Base-by-base conservation (phyloP, 139 green algal species). In the Yamagishiella unicocca region DNA sequence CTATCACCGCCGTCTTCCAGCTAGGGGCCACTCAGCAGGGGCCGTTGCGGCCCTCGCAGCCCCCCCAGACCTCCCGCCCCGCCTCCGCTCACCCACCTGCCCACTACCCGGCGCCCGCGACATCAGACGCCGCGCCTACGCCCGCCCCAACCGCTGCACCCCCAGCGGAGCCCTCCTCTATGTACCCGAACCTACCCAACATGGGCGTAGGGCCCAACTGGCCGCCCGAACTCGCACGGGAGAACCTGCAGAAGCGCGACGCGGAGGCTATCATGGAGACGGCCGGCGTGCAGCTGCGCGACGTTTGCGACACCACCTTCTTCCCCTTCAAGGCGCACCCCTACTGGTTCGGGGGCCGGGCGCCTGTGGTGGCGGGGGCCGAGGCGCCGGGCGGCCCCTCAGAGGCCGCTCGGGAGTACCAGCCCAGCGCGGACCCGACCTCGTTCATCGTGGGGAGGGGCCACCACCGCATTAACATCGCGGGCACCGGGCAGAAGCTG, bases 331-430 rank as follows among this genome's bases (percentile, higher is more conserved):
- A 82, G 46, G 31, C 46, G 27, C 75, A 82, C 6, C 33, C 75
- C 4, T 55, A 66, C 22, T 82, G 75, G 75, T 82, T 82, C 19
- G 19, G 31, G 14, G 46, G 70, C 22, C 50, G 33, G 24, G 33
- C 6, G 24, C 25, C 31, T 31, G 66, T 12, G 50, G 50, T 17
- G 19, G n/a, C 7, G 75, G 50, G 45, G 31, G 75, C 31, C 7
- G 75, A 53, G 45, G 50, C 31, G 14, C 45, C 75, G 37, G 50
- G 45, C n/a, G 75, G 33, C 19, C 31, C 75, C 0, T 31, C 50
- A 22, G 75, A 53, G 45, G 75, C 75, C 35, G 75, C 75, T n/a
- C 75, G 46, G 8, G 75, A 82, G 75, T 82, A 82, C 55, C 45
- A 68, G 50, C 75, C 75, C n/a, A 68, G 45, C 22, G 46, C 22